Evolutionary conservation across 2,329 filamentous ascomycete genomes (phyloP).

Genomic region (Lecanoromycetidae sp.): DNA sequence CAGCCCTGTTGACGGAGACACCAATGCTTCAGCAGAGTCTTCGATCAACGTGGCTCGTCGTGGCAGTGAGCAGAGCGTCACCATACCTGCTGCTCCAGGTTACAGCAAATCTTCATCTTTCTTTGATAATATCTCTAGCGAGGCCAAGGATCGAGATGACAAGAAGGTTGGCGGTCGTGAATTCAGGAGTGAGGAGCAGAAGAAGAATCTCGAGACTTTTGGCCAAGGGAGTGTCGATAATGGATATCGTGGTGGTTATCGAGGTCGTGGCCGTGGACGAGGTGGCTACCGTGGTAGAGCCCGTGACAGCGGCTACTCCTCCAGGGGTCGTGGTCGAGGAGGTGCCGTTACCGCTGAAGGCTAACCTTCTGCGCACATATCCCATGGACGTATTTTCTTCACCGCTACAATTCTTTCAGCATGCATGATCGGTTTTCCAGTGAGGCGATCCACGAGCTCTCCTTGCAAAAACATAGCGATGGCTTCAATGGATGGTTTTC

Average conservation of each 20-base stretch:
- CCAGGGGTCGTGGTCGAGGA: not conserved
- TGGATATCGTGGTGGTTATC: conserved; percentile 66
- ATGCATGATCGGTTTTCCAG: not conserved
- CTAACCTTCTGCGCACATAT: not conserved
- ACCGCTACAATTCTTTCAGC: no score
- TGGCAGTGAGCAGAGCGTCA: conserved; percentile 20
- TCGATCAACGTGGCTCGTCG: conserved; percentile 21
- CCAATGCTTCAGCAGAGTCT: conserved; percentile 20
- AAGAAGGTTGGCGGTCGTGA: conserved; percentile 66
- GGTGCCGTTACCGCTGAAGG: conserved; percentile 4
- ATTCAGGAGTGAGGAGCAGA: conserved; percentile 85
- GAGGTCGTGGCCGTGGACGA: conserved; percentile 46
- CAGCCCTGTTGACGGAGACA: conserved; percentile 36
- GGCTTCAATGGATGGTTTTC: no score
- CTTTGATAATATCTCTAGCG: conserved; percentile 96
- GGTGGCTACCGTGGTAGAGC: conserved; percentile 35
- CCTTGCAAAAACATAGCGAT: not conserved
- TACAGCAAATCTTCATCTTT: conserved; percentile 89
- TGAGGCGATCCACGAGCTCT: not conserved
- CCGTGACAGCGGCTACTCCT: no score
- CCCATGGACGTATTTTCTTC: no score
- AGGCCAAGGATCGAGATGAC: conserved; percentile 77
- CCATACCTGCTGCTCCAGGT: conserved; percentile 34
- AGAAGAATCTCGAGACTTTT: conserved; percentile 94
- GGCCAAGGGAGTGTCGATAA: conserved; percentile 90